Percentiles rank a stretch among this genome's conserved stretches.
These are phyloP conservation scores for Phytophthora palmivora DNA, from an alignment of 352 stramenopile species.

Conservation along the genomic window DNA sequence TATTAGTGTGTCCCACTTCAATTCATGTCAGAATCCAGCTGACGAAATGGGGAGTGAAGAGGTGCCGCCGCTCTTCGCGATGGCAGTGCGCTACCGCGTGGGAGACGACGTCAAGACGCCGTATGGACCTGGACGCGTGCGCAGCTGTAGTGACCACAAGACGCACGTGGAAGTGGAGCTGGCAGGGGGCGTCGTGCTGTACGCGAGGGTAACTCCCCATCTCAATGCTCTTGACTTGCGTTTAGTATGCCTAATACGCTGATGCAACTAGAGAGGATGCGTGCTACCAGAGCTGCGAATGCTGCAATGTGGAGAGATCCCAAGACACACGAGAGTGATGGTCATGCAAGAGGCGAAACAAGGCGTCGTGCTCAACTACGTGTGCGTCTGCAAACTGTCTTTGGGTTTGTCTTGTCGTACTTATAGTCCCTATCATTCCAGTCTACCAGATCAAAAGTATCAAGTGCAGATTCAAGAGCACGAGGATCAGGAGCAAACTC, in stretches of 20 bases:
- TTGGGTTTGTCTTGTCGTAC: background rate
- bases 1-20: background rate
- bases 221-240: conserved; percentile 9
- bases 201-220: conserved; percentile 48
- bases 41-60: conserved; percentile 33
- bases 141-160: conserved; percentile 50
- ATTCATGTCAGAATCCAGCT: conserved; percentile 10
- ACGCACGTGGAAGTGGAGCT: conserved; percentile 63
- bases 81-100: conserved; percentile 65
- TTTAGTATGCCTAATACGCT: conserved; percentile 3
- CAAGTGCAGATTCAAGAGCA: conserved; percentile 20
- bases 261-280: conserved; percentile 45
- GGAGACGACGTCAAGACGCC: conserved; percentile 75
- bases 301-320: conserved; percentile 74
- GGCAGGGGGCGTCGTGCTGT: conserved; percentile 59
- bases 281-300: conserved; percentile 73
- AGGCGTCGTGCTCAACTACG: conserved; percentile 36
- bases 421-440: conserved; percentile 7
- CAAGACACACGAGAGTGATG: conserved; percentile 55
- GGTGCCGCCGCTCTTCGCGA: conserved; percentile 75
- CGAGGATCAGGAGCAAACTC: background rate
- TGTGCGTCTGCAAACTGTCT: conserved; percentile 18
- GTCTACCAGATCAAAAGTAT: conserved; percentile 41
- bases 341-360: conserved; percentile 1
- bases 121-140: conserved; percentile 67